Evolutionary conservation across 192 early-diverging fungal species (phyloP).

Genomic region (Chytriomyces sp.): DNA sequence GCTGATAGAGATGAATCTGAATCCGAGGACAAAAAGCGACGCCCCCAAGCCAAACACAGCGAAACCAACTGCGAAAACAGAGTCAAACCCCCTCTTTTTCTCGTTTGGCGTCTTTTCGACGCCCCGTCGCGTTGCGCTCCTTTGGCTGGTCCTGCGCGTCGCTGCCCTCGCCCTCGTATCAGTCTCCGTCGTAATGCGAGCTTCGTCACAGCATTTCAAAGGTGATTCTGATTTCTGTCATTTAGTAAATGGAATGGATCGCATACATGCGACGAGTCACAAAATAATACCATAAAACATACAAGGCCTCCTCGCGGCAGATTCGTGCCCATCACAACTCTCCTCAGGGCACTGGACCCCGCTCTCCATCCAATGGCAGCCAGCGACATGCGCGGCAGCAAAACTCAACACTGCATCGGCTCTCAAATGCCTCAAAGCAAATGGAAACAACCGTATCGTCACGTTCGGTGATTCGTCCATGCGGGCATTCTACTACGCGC

Average conservation of each 20-base stretch:
- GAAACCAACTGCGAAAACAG: not conserved
- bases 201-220: not conserved
- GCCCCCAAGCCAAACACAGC: not conserved
- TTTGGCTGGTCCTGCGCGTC: not conserved
- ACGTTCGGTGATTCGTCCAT: conserved; percentile 73
- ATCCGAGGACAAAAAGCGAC: too few species aligned
- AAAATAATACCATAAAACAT: too few species aligned
- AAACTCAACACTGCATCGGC: conserved; percentile 50
- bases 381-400: not conserved
- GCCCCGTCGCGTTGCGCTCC: not conserved
- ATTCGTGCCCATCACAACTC: not conserved
- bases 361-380: not conserved
- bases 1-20: too few species aligned
- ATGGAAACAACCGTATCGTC: conserved; percentile 35
- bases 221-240: not conserved
- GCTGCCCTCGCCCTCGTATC: not conserved
- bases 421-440: conserved; percentile 44
- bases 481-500: conserved; percentile 61
- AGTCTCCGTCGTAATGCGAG: not conserved
- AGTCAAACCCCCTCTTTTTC: not conserved
- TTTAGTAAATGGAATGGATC: not conserved
- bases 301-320: not conserved
- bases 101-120: not conserved
- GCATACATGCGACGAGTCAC: not conserved
- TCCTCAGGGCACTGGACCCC: conserved; percentile 11